Evolutionary conservation across 2,329 filamentous ascomycete species (phyloP), one percentile per base, ranked within the genome.

Genomic region (Penicillium sp.): DNA sequence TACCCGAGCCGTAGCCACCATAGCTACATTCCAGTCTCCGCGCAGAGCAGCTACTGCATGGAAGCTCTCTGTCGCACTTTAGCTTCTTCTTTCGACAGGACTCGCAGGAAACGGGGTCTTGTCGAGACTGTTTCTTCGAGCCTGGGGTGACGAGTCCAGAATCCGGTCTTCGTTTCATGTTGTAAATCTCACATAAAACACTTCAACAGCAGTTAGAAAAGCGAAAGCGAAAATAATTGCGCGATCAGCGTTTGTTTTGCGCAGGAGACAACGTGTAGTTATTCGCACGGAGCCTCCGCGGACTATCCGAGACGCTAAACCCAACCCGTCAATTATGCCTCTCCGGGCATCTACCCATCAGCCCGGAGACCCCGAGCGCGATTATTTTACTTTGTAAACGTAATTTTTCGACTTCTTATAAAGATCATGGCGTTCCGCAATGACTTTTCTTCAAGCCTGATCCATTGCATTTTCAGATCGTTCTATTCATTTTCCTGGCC

Each of bases 61-160:
- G 82, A 15, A 76, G 70, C 46, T 76, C 76, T 4, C 81, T 78
- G 65, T 83, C 79, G 66, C 82, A 84, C 72, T 82, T 84, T 38
- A 84, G 79, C 75, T 83, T 76, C 62, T 75, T 74, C 60, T 67
- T 64, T 3, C 75, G 68, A 52, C 75, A 78, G 9, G 69, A 75
- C 13, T 72, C 70, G 49, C 75, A 78, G 0, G 75, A 77, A 1
- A 78, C 73, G 0, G 75, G 75, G 17, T 75, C 72, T 58, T 76
- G 74, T 42, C 73, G 60, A 25, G 57, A 41, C 7, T 62, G 63
- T 49, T 67, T 71, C n/a, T 53, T 56, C 2, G 58, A 17, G 4
- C 21, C 27, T 41, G 38, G 7, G 2, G 62, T 49, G 9, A 27
- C 2, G 2, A 25, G 12, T 4, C 58, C 50, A 2, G 52, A 8